A percentile compares a stretch with the other conserved stretches of the same genome.
Evolutionary conservation across 768 basidiomycete genomes (phyloP).

Genomic region (Lentinus tigrinus): DNA sequence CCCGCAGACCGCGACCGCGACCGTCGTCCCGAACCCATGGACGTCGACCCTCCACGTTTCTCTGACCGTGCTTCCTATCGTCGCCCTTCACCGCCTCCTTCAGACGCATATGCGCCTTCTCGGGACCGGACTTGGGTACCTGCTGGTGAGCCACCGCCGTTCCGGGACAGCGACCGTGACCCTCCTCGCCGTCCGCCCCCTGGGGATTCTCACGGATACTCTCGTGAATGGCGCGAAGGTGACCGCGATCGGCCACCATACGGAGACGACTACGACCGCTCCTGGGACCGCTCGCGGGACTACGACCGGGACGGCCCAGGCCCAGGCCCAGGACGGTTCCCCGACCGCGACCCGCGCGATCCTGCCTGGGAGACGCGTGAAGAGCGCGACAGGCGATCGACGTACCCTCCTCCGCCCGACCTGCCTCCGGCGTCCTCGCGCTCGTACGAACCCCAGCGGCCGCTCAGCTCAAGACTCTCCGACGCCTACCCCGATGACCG

Average conservation of each 20-base stretch:
- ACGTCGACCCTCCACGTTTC: conserved; percentile 23
- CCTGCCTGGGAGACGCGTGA: conserved; percentile 30
- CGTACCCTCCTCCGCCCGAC: conserved; percentile 11
- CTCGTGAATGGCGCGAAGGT: conserved; percentile 23
- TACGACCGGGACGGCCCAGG: conserved; percentile 20
- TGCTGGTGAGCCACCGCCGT: conserved; percentile 12
- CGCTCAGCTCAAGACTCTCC: conserved; percentile 25
- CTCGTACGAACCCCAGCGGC: conserved; percentile 21
- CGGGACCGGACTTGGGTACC: conserved; percentile 20
- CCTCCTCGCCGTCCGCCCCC: conserved; percentile 10
- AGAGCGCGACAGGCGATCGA: conserved; percentile 27
- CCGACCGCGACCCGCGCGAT: conserved; percentile 22
- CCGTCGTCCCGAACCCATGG: conserved; percentile 24
- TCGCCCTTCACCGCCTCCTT: conserved; percentile 22
- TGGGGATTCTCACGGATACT: conserved; percentile 13
- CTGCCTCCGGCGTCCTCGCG: conserved; percentile 11
- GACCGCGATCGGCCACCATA: conserved; percentile 11
- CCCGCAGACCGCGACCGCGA: conserved; percentile 23
- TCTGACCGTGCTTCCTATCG: conserved; percentile 18
- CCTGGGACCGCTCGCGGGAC: conserved; percentile 23
- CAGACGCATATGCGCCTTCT: conserved; percentile 4
- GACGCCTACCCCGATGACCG: conserved; percentile 24
- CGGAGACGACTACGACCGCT: conserved; percentile 22
- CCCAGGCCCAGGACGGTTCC: too few relatives aligned
- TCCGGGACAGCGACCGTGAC: conserved; percentile 3